phyloP scores from a whole-genome alignment of 2,329 filamentous ascomycete genomes.

The Fusarium sp. region DNA sequence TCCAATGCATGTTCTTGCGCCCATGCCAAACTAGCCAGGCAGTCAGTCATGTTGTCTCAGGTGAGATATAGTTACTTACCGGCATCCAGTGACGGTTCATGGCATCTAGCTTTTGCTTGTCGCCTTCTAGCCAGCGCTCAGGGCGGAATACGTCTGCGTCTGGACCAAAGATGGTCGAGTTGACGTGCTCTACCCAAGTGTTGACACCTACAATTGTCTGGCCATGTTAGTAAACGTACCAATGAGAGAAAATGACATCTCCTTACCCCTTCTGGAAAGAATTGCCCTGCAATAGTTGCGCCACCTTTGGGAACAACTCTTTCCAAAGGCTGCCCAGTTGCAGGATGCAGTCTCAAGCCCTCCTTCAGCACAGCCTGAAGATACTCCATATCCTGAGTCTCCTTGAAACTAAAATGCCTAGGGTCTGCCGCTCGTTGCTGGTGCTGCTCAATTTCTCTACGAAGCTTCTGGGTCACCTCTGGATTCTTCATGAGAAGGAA shows the following conservation, averaged over 20 bases:
- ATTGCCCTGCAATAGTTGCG: background rate
- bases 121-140: background rate
- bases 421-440: background rate
- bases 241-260: background rate
- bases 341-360: conserved; percentile 9
- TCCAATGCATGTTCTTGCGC: background rate
- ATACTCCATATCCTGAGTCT: conserved; percentile 20
- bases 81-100: background rate
- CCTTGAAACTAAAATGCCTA: conserved; percentile 6
- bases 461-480: background rate
- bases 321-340: conserved; percentile 5
- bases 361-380: conserved; percentile 16
- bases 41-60: background rate
- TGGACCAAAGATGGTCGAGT: background rate
- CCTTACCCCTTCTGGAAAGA: background rate
- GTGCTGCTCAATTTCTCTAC: background rate
- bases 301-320: background rate
- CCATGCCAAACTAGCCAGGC: background rate
- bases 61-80: background rate
- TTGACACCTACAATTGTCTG: background rate
- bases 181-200: background rate
- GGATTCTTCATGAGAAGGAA: conserved; percentile 17
- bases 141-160: background rate
- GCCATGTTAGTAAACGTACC: background rate
- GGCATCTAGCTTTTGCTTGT: background rate